phyloP scores from a whole-genome alignment of 2,329 filamentous ascomycete genomes.

The Gnomoniopsis sp. region DNA sequence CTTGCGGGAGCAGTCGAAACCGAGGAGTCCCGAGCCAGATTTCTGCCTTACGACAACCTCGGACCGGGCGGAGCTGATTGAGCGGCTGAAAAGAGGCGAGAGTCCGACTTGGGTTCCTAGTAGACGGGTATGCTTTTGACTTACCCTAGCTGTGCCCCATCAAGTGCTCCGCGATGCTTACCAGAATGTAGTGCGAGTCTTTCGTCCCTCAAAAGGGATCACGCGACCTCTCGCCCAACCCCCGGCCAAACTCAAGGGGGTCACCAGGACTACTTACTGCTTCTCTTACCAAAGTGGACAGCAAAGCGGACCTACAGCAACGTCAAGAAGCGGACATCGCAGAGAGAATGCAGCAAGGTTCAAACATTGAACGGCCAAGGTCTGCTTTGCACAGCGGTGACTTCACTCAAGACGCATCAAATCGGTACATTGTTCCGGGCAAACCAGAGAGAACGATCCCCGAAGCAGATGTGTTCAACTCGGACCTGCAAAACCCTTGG shows the following conservation, averaged over 20 bases:
- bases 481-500: constrained; percentile 36
- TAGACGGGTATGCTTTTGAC: constrained; percentile 49
- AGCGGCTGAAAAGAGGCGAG: constrained; percentile 76
- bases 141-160: not conserved
- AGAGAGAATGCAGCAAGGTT: constrained; percentile 47
- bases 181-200: constrained; percentile 35
- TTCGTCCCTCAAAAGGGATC: constrained; percentile 33
- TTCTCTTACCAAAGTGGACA: constrained; percentile 46
- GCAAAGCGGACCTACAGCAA: constrained; percentile 24
- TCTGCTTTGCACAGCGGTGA: constrained; percentile 71
- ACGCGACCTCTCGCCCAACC: constrained; percentile 34
- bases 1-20: constrained; percentile 36
- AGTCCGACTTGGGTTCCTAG: constrained; percentile 71
- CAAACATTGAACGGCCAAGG: constrained; percentile 74
- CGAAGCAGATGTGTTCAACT: constrained; percentile 13
- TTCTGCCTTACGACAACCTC: constrained; percentile 34
- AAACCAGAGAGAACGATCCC: constrained; percentile 9
- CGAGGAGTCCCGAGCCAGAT: constrained; percentile 30
- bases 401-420: constrained; percentile 49
- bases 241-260: constrained; percentile 31
- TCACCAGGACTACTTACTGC: constrained; percentile 41
- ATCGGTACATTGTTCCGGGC: constrained; percentile 21
- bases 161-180: constrained; percentile 4
- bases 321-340: constrained; percentile 32
- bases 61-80: constrained; percentile 76